A percentile compares a stretch with the other conserved stretches of the same genome.
These are phyloP conservation scores for Mrakia blollopis DNA, from an alignment of 768 basidiomycete genomes.

Conservation along the genomic window DNA sequence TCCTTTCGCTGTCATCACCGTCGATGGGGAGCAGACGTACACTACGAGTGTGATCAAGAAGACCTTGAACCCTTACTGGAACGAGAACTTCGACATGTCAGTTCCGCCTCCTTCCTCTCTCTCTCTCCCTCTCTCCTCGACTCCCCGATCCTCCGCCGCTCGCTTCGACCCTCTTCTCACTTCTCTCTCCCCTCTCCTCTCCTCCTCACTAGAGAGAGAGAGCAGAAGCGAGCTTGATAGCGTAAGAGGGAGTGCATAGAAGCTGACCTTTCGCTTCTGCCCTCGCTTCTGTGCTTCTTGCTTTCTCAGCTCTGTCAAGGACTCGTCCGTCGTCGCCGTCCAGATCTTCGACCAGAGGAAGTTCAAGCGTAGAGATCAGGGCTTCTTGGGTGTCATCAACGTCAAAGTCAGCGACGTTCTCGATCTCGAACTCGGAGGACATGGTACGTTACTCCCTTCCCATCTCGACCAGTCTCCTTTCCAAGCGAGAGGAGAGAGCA, in stretches of 20 bases:
- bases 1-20: slow-evolving; percentile 96
- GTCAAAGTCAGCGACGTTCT: slow-evolving; percentile 82
- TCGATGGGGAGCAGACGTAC: slow-evolving; percentile 94
- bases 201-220: neutral
- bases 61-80: slow-evolving; percentile 93
- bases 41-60: slow-evolving; percentile 97
- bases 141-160: neutral
- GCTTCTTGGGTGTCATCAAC: slow-evolving; percentile 96
- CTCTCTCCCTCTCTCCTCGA: neutral
- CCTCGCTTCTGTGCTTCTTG: neutral
- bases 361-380: slow-evolving; percentile 96
- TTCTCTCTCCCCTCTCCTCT: slow-evolving; percentile 17
- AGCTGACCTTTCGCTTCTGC: slow-evolving; percentile 5
- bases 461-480: slow-evolving; percentile 21
- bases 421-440: slow-evolving; percentile 85
- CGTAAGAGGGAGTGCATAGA: neutral
- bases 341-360: slow-evolving; percentile 99
- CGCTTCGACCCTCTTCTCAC: slow-evolving; percentile 9
- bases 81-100: slow-evolving; percentile 95
- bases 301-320: slow-evolving; percentile 73
- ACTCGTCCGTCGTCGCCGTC: slow-evolving; percentile 77
- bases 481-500: neutral
- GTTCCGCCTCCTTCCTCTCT: slow-evolving; percentile 39
- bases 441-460: slow-evolving; percentile 60
- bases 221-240: neutral